Evolutionary conservation across 495 filamentous ascomycete species (phyloP).

Genomic region (Podospora anserina): DNA sequence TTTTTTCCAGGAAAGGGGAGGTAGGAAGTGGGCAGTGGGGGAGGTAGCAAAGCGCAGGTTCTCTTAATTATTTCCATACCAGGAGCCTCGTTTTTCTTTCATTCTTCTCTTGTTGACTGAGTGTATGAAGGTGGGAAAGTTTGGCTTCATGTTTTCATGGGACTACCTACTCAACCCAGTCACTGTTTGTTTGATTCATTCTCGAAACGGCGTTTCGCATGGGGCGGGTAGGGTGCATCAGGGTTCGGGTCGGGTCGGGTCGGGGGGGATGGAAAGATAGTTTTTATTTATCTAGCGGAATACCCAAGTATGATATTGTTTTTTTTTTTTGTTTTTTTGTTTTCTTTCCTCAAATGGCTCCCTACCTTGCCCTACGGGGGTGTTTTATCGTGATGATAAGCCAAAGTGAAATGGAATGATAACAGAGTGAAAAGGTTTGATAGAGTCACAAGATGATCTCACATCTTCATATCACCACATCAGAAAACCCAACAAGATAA

Average conservation of each 20-base stretch:
- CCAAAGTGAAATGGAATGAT: too few species aligned
- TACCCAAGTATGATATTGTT: not conserved
- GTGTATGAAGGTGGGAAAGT: not conserved
- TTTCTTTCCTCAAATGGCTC: too few species aligned
- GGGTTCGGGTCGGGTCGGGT: too few species aligned
- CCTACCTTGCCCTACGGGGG: too few species aligned
- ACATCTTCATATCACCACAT: too few species aligned
- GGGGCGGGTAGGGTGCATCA: too few species aligned
- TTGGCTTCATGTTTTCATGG: not conserved
- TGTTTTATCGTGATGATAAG: too few species aligned
- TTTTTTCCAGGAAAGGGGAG: too few species aligned
- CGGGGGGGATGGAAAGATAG: not conserved
- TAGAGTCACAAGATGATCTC: too few species aligned
- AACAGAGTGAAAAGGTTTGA: too few species aligned
- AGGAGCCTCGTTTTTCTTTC: not conserved
- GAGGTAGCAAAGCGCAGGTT: not conserved
- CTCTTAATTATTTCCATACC: not conserved
- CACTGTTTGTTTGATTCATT: not conserved
- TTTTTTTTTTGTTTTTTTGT: not conserved
- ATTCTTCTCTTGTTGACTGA: constrained; percentile 4
- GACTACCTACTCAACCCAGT: not conserved
- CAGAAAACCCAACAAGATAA: too few species aligned
- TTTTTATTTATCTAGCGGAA: not conserved
- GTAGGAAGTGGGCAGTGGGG: too few species aligned
- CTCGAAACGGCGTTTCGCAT: not conserved